These are phyloP conservation scores for Maudiozyma barnettii DNA, from an alignment of 805 yeast genomes.

Conservation along the genomic window DNA sequence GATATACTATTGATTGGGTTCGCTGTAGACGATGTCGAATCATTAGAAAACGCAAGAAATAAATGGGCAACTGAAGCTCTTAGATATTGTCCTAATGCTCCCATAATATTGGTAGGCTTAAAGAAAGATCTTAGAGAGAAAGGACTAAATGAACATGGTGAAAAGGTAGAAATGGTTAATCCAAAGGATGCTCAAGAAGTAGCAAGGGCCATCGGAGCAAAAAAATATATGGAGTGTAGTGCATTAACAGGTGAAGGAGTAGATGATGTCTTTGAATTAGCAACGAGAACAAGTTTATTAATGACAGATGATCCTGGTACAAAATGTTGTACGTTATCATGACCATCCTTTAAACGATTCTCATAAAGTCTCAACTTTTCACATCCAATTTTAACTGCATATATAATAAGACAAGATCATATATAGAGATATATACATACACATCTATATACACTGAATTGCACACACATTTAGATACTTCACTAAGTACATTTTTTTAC, in stretches of 20 bases:
- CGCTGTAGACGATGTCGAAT: conserved; percentile 77
- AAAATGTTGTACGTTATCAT: conserved; percentile 31
- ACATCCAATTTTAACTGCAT: no score
- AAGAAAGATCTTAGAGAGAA: conserved; percentile 62
- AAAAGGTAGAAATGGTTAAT: conserved; percentile 39
- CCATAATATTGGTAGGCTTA: conserved; percentile 70
- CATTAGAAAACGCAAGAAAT: conserved; percentile 67
- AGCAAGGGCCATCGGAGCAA: conserved; percentile 75
- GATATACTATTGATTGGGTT: conserved; percentile 80
- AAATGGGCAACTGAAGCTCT: conserved; percentile 86
- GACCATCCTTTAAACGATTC: background rate
- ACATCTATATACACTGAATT: no score
- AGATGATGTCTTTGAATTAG: conserved; percentile 86
- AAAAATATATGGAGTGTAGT: conserved; percentile 76
- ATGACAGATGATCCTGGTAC: conserved; percentile 38
- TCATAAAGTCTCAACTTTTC: background rate
- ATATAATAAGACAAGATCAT: no score
- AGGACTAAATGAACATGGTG: conserved; percentile 28
- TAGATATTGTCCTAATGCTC: conserved; percentile 71
- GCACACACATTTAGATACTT: no score
- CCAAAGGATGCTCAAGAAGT: conserved; percentile 50
- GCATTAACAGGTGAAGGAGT: conserved; percentile 92
- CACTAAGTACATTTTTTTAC: no score
- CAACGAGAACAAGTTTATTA: conserved; percentile 73
- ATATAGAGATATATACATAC: no score